Conservation (phyloP, 2,329 filamentous ascomycete genomes). For the Xylaria polymorpha region DNA sequence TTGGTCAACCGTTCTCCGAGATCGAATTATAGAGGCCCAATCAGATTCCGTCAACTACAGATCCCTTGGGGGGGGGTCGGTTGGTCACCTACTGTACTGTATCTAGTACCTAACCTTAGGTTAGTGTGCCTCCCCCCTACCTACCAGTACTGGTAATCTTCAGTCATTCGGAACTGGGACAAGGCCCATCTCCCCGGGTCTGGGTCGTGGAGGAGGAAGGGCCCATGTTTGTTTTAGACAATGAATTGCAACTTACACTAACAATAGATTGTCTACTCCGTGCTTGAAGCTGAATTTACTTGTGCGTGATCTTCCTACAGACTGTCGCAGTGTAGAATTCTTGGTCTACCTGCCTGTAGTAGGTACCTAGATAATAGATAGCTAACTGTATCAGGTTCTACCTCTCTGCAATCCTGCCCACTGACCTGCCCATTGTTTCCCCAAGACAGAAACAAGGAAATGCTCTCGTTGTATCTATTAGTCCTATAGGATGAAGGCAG, state of each 20-base stretch:
- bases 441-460: not conserved
- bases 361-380: not conserved
- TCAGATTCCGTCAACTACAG: constrained; percentile 15
- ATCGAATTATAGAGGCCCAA: constrained; percentile 21
- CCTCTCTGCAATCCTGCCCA: not conserved
- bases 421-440: not conserved
- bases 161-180: constrained; percentile 8
- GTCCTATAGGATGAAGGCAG: not conserved
- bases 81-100: not conserved
- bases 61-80: constrained; percentile 4
- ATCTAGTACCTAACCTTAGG: too few species aligned
- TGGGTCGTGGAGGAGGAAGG: not conserved
- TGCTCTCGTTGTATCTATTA: not conserved
- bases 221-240: not conserved
- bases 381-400: not conserved
- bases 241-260: not conserved
- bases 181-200: constrained; percentile 3
- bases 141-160: not conserved
- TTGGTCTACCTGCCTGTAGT: not conserved
- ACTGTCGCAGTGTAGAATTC: not conserved
- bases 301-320: not conserved
- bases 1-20: constrained; percentile 14
- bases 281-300: not conserved
- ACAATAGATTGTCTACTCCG: not conserved
- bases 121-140: constrained; percentile 1